These are phyloP conservation scores for Arachnopeziza araneosa DNA, from an alignment of 2,329 filamentous ascomycete genomes.

Conservation along the genomic window DNA sequence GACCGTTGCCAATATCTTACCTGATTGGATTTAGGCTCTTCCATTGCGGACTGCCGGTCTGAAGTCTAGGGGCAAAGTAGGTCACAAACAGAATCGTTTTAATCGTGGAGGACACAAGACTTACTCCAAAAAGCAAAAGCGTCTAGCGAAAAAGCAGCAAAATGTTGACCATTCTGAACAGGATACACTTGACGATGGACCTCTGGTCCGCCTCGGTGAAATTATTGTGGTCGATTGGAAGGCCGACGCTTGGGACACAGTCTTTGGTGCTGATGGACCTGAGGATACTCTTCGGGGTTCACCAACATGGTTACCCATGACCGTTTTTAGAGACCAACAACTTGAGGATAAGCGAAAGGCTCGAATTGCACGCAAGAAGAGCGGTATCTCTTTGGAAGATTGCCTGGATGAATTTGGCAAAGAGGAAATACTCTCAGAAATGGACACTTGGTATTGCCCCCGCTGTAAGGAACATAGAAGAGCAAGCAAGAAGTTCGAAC, in stretches of 20 bases:
- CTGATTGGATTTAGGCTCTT: conserved; percentile 29
- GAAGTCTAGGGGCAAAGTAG: conserved; percentile 26
- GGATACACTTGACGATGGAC: conserved; percentile 43
- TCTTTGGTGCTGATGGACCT: conserved; percentile 51
- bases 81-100: conserved; percentile 21
- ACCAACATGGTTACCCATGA: conserved; percentile 47
- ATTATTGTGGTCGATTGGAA: conserved; percentile 85
- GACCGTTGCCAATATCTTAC: background rate
- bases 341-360: conserved; percentile 58
- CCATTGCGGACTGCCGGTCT: conserved; percentile 25
- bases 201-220: conserved; percentile 75
- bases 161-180: conserved; percentile 13
- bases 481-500: conserved; percentile 92
- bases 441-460: conserved; percentile 97
- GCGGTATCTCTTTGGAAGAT: conserved; percentile 79
- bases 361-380: conserved; percentile 60
- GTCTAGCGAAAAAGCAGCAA: conserved; percentile 5
- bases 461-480: conserved; percentile 90
- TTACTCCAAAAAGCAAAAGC: conserved; percentile 32
- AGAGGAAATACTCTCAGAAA: conserved; percentile 86
- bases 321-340: conserved; percentile 52
- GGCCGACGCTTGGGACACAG: conserved; percentile 58
- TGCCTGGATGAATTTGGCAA: conserved; percentile 94
- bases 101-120: conserved; percentile 29
- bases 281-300: conserved; percentile 51